Percentiles rank a stretch among this genome's conserved stretches.
phyloP scores from a whole-genome alignment of 2,329 filamentous ascomycete genomes.

The Xylariaceae sp. region DNA sequence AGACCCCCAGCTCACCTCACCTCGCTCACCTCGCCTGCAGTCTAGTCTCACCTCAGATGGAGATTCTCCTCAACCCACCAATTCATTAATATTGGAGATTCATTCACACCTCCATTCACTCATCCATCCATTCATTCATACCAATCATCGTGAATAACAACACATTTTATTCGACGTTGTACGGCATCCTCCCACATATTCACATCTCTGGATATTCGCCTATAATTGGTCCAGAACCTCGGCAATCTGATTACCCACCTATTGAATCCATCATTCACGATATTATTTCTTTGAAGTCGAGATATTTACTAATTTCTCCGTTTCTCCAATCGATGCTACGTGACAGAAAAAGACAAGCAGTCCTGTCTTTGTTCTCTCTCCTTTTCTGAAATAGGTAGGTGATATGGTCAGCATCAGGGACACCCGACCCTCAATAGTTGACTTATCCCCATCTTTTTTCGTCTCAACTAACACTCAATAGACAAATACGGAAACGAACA shows the following conservation, averaged over 20 bases:
- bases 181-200: neutral
- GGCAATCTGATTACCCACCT: neutral
- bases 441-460: neutral
- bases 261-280: too few relatives aligned
- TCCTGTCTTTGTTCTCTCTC: neutral
- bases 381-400: neutral
- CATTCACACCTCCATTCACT: too few relatives aligned
- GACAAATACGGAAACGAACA: neutral
- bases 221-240: constrained; percentile 10
- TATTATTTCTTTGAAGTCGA: too few relatives aligned
- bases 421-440: neutral
- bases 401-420: too few relatives aligned
- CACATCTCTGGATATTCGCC: constrained; percentile 3
- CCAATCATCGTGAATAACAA: neutral
- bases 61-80: too few relatives aligned
- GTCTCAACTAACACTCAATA: neutral
- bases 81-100: too few relatives aligned
- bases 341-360: neutral
- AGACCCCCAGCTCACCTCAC: too few relatives aligned
- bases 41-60: too few relatives aligned
- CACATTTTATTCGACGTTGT: neutral
- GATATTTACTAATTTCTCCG: too few relatives aligned
- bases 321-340: neutral
- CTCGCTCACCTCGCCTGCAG: too few relatives aligned
- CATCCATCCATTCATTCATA: neutral